Percentiles rank a stretch among this genome's conserved stretches.
These are phyloP conservation scores for Tephrocybe sp. DNA, from an alignment of 768 basidiomycete genomes.

Conservation along the genomic window DNA sequence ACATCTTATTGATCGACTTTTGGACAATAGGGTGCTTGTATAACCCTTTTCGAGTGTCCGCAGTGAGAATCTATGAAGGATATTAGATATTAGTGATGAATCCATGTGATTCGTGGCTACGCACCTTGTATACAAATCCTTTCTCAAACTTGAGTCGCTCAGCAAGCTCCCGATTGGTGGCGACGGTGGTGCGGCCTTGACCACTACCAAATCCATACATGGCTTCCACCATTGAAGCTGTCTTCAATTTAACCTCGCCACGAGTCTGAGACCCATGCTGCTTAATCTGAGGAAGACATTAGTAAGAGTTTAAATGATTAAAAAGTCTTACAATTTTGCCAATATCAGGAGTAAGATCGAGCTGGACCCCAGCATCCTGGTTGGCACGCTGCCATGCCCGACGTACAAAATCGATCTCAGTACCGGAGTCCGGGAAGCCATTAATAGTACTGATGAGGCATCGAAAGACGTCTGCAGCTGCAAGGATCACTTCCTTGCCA, in stretches of 20 bases:
- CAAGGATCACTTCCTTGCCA: slow-evolving; percentile 18
- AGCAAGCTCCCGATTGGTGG: slow-evolving; percentile 17
- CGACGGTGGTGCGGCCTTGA: slow-evolving; percentile 12
- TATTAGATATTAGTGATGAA: no score
- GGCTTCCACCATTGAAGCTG: slow-evolving; percentile 11
- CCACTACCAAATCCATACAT: slow-evolving; percentile 22
- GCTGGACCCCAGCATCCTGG: slow-evolving; percentile 9
- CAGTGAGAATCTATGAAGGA: not conserved
- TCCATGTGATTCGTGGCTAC: no score
- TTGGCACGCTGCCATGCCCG: slow-evolving; percentile 15
- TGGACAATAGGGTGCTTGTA: slow-evolving; percentile 18
- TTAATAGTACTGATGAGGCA: slow-evolving; percentile 17
- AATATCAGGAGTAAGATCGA: slow-evolving; percentile 12
- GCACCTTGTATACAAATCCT: slow-evolving; percentile 20
- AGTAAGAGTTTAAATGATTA: not conserved
- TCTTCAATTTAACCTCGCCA: slow-evolving; percentile 21
- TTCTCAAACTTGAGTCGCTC: slow-evolving; percentile 19
- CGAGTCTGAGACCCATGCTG: slow-evolving; percentile 19
- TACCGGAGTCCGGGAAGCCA: slow-evolving; percentile 21
- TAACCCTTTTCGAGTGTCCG: slow-evolving; percentile 13
- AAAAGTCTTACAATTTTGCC: slow-evolving; percentile 17
- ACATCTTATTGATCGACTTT: slow-evolving; percentile 20
- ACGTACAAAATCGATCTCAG: slow-evolving; percentile 11
- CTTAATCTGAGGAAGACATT: slow-evolving; percentile 9
- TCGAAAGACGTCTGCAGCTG: slow-evolving; percentile 16